phyloP scores from a whole-genome alignment of 2,329 filamentous ascomycete species.

The Xenosphaeropsis pyriputrescens region DNA sequence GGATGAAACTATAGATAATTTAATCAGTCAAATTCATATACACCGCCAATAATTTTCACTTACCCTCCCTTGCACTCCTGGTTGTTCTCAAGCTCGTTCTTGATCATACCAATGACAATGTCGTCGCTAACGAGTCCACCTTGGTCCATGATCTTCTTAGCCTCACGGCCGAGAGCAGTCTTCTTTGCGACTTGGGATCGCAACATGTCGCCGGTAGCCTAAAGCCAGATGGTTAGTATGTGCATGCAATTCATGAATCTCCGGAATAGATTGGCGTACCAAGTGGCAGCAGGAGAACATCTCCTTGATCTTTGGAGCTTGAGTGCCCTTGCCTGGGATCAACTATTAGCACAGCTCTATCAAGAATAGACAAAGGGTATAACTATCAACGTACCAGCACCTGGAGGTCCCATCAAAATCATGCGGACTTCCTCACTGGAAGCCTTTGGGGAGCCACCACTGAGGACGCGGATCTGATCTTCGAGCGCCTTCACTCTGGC shows the following conservation, averaged over 20 bases:
- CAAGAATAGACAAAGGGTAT: constrained; percentile 1
- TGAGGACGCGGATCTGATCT: constrained; percentile 40
- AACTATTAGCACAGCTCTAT: constrained; percentile 9
- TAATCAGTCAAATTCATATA: constrained; percentile 1
- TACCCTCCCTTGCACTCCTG: constrained; percentile 94
- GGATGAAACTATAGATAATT: constrained; percentile 64
- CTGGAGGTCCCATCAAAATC: constrained; percentile 94
- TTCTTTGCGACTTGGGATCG: constrained; percentile 97
- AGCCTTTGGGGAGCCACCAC: constrained; percentile 35
- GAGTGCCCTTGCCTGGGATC: constrained; percentile 82
- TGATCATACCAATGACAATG: constrained; percentile 99
- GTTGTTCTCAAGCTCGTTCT: constrained; percentile 89
- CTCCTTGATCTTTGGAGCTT: constrained; percentile 96
- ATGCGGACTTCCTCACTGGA: constrained; percentile 61
- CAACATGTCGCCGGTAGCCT: constrained; percentile 99
- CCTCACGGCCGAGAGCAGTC: constrained; percentile 84
- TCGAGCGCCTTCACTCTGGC: constrained; percentile 77
- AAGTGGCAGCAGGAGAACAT: constrained; percentile 95
- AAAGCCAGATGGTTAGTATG: constrained; percentile 9
- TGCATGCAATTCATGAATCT: constrained; percentile 6
- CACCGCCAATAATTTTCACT: constrained; percentile 15
- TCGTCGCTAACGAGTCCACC: constrained; percentile 96
- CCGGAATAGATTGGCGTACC: constrained; percentile 35
- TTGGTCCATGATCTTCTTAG: constrained; percentile 99
- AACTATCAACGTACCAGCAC: constrained; percentile 59